These are phyloP conservation scores for Boletus subluridellus DNA, from an alignment of 1,284 basidiomycete genomes.

Conservation along the genomic window DNA sequence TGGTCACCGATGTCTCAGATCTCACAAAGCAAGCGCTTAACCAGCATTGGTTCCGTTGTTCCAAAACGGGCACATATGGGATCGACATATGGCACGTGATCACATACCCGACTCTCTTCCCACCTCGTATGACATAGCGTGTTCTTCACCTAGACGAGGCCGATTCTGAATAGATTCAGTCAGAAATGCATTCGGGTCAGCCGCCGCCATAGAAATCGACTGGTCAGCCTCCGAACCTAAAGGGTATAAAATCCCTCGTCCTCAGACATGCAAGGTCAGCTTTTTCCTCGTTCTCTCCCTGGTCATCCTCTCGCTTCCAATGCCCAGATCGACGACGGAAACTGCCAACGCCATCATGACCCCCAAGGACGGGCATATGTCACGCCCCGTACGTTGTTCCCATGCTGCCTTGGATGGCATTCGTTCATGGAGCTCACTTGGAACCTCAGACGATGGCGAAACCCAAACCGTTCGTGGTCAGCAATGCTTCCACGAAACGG, in stretches of 20 bases:
- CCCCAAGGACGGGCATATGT: background rate
- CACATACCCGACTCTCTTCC: too few species aligned
- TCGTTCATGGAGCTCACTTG: background rate
- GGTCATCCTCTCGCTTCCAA: background rate
- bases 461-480: slow-evolving; percentile 9
- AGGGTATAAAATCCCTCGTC: background rate
- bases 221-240: too few species aligned
- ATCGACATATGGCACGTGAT: slow-evolving; percentile 13
- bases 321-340: background rate
- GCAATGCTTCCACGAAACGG: slow-evolving; percentile 1
- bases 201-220: too few species aligned
- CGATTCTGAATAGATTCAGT: too few species aligned
- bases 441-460: slow-evolving; percentile 9
- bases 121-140: too few species aligned
- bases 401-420: background rate
- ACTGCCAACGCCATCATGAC: background rate
- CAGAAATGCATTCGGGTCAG: too few species aligned
- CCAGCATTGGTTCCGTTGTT: background rate
- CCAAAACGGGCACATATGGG: background rate
- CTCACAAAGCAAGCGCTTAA: slow-evolving; percentile 11
- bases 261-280: too few species aligned
- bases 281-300: background rate
- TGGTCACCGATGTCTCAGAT: slow-evolving; percentile 7
- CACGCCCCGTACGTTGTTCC: slow-evolving; percentile 5
- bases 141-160: too few species aligned